Base-by-base conservation (phyloP, 2,329 filamentous ascomycete species). In the Chrysosporium keratinophilum region DNA sequence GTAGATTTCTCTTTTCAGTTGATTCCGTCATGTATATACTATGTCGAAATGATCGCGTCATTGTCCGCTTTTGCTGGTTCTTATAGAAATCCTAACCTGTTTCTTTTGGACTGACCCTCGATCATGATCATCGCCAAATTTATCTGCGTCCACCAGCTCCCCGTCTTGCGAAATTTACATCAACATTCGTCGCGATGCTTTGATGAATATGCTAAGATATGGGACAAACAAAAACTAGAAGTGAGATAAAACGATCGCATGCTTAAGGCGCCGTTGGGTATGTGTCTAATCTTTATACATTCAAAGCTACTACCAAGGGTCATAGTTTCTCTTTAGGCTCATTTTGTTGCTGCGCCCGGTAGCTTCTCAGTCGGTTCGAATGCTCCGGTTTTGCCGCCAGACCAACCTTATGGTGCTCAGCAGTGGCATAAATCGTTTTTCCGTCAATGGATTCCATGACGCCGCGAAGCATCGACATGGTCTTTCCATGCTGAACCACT, bases 331-430 rank as follows among this genome's bases (percentile, higher is more conserved):
- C 23, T 19, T 15, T 39, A 23, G 31, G 9, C n/a, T 39, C 41
- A 6, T 28, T 28, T 17, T 40, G 31, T 4, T 33, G 37, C 6
- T 35, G 14, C 28, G 41, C 41, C 12, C 34, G 33, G 17, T 52
- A 31, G n/a, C 28, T 39, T 28, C 50, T 43, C 15, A 43, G 31
- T 35, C 39, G 46, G 37, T 44, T 42, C n/a, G 48, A 39, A 60
- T 76, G 71, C 44, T 72, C 67, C 17, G 65, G 56, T 42, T 60
- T 61, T 20, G 71, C 71, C 10, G 73, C 69, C 4, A 72, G 63
- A 49, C 71, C 69, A 10, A 78, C 74, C 57, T 78, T 78, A 61
- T 78, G 76, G 57, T 78, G 75, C 60, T 78, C 76, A 35, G 68
- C 74, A 0, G 75, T 76, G 50, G 71, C 75, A 58, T 75, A 78